Conservation (phyloP, 768 basidiomycete species). For the Boletellus emodensis region DNA sequence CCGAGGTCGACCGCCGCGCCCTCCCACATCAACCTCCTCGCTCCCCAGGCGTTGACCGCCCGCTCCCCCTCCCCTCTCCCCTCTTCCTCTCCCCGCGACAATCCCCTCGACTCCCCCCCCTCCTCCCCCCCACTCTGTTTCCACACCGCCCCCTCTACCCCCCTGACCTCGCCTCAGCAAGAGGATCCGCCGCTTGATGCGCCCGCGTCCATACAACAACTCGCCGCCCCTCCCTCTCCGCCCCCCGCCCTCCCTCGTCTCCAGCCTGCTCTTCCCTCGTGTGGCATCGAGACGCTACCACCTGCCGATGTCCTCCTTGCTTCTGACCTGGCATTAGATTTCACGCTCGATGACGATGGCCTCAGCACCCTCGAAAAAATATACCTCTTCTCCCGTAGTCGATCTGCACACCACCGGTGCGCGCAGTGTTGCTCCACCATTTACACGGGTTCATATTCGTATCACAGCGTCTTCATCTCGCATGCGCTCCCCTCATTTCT, state of each 20-base stretch:
- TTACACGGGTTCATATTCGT: constrained; percentile 27
- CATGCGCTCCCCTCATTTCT: constrained; percentile 80
- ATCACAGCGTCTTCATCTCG: constrained; percentile 70
- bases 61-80: constrained; percentile 29
- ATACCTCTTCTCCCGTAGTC: constrained; percentile 83
- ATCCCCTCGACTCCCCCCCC: constrained; percentile 35
- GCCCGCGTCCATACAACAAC: constrained; percentile 16
- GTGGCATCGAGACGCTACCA: constrained; percentile 26
- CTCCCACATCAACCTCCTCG: constrained; percentile 33
- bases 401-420: constrained; percentile 55
- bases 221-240: constrained; percentile 21
- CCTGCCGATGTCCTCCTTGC: constrained; percentile 23
- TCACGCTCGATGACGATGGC: constrained; percentile 69
- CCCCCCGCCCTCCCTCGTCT: constrained; percentile 22
- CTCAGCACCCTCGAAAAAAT: constrained; percentile 86
- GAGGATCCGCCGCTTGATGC: constrained; percentile 31
- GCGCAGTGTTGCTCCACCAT: constrained; percentile 4
- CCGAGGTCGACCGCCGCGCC: constrained; percentile 23
- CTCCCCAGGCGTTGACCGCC: constrained; percentile 31
- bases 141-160: constrained; percentile 48
- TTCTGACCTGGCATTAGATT: constrained; percentile 34
- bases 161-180: constrained; percentile 38
- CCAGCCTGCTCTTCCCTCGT: constrained; percentile 22
- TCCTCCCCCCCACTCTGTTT: constrained; percentile 40
- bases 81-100: constrained; percentile 30